Evolutionary conservation across 106 monocot species (phyloP).

Genomic region (Platanthera zijinensis): DNA sequence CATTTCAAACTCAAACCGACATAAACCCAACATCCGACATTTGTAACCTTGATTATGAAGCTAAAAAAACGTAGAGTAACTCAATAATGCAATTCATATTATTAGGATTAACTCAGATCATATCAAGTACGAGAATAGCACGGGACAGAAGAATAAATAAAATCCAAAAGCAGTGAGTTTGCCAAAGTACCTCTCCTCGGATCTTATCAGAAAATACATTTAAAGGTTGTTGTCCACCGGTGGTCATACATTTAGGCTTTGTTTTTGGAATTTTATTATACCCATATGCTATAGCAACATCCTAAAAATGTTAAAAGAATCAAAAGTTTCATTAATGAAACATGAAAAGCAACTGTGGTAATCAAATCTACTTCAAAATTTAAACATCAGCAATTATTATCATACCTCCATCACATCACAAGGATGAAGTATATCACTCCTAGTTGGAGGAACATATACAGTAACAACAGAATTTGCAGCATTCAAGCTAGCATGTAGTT

Average conservation of each 20-base stretch:
- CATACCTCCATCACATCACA: constrained; percentile 88
- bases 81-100: constrained; percentile 1
- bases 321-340: background rate
- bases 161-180: background rate
- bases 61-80: background rate
- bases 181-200: constrained; percentile 54
- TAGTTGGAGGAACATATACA: constrained; percentile 82
- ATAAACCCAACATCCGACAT: no score
- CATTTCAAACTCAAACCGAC: no score
- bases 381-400: background rate
- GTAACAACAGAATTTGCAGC: constrained; percentile 31
- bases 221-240: constrained; percentile 62
- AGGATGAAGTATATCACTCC: constrained; percentile 95
- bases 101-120: background rate
- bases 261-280: constrained; percentile 81
- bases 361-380: background rate
- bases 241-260: constrained; percentile 62
- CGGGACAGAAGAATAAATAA: background rate
- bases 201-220: constrained; percentile 77
- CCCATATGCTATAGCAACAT: constrained; percentile 94
- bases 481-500: constrained; percentile 47
- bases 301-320: constrained; percentile 34
- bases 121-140: background rate
- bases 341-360: background rate
- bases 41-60: background rate